phyloP scores from a whole-genome alignment of 2,329 filamentous ascomycete species.

The Alternaria burnsii region DNA sequence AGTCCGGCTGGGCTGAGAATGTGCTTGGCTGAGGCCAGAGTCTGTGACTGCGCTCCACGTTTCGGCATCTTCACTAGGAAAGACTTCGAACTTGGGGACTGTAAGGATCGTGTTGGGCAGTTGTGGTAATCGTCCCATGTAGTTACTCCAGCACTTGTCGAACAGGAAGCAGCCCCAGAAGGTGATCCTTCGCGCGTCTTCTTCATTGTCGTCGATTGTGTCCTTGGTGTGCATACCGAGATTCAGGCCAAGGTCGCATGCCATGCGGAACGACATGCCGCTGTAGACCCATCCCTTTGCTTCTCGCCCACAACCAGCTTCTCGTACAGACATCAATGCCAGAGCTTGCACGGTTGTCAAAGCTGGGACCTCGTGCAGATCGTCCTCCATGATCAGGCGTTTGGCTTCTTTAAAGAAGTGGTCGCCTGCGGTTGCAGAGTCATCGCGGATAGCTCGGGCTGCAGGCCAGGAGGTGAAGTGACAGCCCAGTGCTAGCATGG shows the following conservation, averaged over 20 bases:
- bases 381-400: conserved; percentile 84
- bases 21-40: conserved; percentile 74
- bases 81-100: conserved; percentile 88
- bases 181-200: conserved; percentile 88
- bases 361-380: conserved; percentile 89
- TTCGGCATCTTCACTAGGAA: conserved; percentile 85
- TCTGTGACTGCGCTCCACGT: conserved; percentile 91
- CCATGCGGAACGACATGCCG: conserved; percentile 98
- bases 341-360: conserved; percentile 92
- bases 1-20: conserved; percentile 82
- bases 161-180: conserved; percentile 99
- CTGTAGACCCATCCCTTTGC: conserved; percentile 98
- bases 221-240: conserved; percentile 69
- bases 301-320: conserved; percentile 92
- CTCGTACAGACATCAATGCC: conserved; percentile 93
- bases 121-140: conserved; percentile 89
- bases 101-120: conserved; percentile 81
- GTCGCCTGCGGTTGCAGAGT: conserved; percentile 87
- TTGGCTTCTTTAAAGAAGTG: conserved; percentile 97
- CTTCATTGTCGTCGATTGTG: conserved; percentile 77
- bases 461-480: conserved; percentile 85
- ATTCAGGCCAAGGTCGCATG: conserved; percentile 90
- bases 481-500: conserved; percentile 90
- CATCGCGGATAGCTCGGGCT: conserved; percentile 74
- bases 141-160: conserved; percentile 99